Conservation (phyloP, 371 early-diverging fungal genomes). For the Mortierella sp. region DNA sequence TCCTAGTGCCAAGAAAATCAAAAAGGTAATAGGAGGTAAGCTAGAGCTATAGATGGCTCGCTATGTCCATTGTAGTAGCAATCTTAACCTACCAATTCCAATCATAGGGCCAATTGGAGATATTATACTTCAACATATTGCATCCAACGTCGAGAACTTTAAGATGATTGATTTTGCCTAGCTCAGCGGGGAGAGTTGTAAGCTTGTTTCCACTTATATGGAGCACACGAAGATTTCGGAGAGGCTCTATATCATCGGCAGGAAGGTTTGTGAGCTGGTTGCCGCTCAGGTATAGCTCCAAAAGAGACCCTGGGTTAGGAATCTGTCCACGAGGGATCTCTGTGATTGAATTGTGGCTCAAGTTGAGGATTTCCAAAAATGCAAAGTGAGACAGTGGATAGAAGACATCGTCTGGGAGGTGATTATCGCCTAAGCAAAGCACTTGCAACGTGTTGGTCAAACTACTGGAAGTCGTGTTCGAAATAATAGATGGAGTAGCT, state of each 20-base stretch:
- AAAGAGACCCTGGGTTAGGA: slow-evolving; percentile 65
- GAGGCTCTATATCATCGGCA: slow-evolving; percentile 85
- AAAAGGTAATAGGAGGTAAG: not conserved
- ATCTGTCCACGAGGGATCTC: slow-evolving; percentile 74
- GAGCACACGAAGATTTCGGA: slow-evolving; percentile 75
- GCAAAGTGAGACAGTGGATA: slow-evolving; percentile 76
- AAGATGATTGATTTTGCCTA: slow-evolving; percentile 83
- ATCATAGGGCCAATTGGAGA: slow-evolving; percentile 95
- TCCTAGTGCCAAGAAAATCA: slow-evolving; percentile 62
- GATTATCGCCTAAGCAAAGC: slow-evolving; percentile 85
- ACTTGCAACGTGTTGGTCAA: slow-evolving; percentile 71
- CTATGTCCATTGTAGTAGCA: not conserved
- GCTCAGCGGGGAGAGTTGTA: slow-evolving; percentile 89
- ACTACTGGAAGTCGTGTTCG: slow-evolving; percentile 2
- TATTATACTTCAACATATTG: slow-evolving; percentile 92
- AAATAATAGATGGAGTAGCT: slow-evolving; percentile 7
- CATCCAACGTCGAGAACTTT: slow-evolving; percentile 87
- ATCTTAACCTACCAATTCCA: slow-evolving; percentile 86
- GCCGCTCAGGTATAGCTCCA: slow-evolving; percentile 87
- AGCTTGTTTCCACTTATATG: slow-evolving; percentile 92
- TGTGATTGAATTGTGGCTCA: slow-evolving; percentile 87
- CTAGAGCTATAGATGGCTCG: not conserved
- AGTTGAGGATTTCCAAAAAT: slow-evolving; percentile 81
- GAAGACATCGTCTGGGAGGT: slow-evolving; percentile 87
- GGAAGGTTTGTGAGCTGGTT: slow-evolving; percentile 88